A percentile compares a stretch with the other conserved stretches of the same genome.
Evolutionary conservation across 306 rosid genomes (phyloP).

Genomic region (Alnus glutinosa): DNA sequence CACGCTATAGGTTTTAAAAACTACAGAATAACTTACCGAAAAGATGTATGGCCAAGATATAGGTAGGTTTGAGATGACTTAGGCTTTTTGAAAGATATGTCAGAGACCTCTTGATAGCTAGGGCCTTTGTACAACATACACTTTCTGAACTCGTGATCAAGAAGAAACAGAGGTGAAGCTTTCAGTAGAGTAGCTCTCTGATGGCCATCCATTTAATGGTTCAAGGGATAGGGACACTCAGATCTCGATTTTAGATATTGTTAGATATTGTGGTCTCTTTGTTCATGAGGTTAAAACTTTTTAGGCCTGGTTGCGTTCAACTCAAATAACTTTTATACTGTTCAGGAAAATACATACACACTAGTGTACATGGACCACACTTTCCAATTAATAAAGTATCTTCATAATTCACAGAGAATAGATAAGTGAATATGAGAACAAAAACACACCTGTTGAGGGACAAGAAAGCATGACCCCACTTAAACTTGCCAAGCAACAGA

Average conservation of each 20-base stretch:
- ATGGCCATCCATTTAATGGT: background rate
- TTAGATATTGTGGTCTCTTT: background rate
- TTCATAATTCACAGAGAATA: background rate
- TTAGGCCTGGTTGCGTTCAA: constrained; percentile 12
- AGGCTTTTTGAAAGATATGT: background rate
- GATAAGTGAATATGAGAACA: constrained; percentile 5
- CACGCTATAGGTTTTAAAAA: background rate
- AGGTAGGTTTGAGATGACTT: background rate
- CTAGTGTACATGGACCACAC: background rate
- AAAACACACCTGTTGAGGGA: constrained; percentile 73
- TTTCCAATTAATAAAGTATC: constrained; percentile 9
- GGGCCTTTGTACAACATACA: constrained; percentile 4
- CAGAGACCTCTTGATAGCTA: background rate
- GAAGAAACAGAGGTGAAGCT: background rate
- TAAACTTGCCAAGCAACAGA: constrained; percentile 84
- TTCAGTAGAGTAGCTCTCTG: background rate
- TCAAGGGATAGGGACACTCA: background rate
- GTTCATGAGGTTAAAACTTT: background rate
- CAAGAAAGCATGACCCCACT: constrained; percentile 94
- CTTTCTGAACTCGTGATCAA: constrained; percentile 6
- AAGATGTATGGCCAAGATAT: background rate
- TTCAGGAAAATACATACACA: too few species aligned
- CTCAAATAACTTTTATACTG: background rate
- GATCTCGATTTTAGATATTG: background rate
- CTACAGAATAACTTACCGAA: background rate